phyloP scores from a whole-genome alignment of 345 rosid species.

The Eucalyptus grandis region DNA sequence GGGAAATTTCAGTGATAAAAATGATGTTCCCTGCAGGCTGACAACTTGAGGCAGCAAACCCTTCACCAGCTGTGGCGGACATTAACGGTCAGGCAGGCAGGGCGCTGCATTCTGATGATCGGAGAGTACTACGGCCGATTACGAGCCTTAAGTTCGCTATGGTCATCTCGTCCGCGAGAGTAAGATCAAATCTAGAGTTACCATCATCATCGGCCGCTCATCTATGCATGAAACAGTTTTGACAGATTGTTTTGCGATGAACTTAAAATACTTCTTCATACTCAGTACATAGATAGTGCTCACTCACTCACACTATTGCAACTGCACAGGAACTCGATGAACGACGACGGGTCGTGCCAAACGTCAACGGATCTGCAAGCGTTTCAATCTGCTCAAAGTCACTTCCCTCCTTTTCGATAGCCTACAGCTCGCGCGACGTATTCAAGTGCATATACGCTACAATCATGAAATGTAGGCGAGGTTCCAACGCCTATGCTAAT shows the following conservation, averaged over 20 bases:
- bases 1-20: neutral
- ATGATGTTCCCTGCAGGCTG: constrained; percentile 35
- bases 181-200: neutral
- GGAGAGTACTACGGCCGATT: constrained; percentile 78
- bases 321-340: constrained; percentile 31
- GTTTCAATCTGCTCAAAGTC: constrained; percentile 58
- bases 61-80: constrained; percentile 76
- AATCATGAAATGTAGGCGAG: neutral
- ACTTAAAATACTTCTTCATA: neutral
- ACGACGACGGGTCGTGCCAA: constrained; percentile 83
- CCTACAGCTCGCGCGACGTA: neutral
- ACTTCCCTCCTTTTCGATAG: constrained; percentile 51
- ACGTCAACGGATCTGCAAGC: constrained; percentile 60
- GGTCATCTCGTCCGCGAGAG: constrained; percentile 88
- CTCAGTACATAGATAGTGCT: neutral
- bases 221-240: neutral
- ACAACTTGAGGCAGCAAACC: constrained; percentile 92
- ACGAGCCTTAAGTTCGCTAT: constrained; percentile 78
- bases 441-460: neutral
- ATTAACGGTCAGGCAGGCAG: constrained; percentile 78
- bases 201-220: neutral
- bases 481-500: neutral
- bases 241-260: neutral
- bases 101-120: constrained; percentile 74
- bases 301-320: neutral